Conservation (phyloP, 371 early-diverging fungal genomes). For the Mucor circinelloides region DNA sequence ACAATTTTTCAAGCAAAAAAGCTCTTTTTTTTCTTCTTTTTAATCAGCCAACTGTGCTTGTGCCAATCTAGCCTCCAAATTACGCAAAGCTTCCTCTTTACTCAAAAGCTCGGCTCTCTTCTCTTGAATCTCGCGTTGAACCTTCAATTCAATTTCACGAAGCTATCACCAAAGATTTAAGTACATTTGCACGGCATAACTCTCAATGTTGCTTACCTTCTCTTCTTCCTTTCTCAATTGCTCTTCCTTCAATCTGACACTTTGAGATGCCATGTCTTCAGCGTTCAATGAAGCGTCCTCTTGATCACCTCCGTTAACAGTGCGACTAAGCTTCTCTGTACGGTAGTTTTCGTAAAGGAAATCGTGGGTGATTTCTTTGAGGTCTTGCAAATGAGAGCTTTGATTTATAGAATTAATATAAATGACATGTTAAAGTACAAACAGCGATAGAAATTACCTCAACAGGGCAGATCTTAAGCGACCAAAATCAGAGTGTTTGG, state of each 20-base stretch:
- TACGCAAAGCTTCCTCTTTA: conserved; percentile 62
- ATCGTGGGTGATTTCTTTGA: conserved; percentile 87
- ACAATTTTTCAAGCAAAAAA: background rate
- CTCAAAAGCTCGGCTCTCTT: conserved; percentile 60
- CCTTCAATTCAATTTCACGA: conserved; percentile 62
- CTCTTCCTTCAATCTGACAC: conserved; percentile 62
- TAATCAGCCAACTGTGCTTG: conserved; percentile 44
- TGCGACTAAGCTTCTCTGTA: conserved; percentile 86
- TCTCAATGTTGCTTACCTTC: conserved; percentile 32
- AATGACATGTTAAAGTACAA: background rate
- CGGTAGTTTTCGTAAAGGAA: conserved; percentile 91
- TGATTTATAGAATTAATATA: background rate
- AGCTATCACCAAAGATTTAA: conserved; percentile 25
- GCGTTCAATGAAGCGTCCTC: conserved; percentile 49
- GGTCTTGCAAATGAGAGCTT: conserved; percentile 91
- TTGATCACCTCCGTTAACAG: conserved; percentile 54
- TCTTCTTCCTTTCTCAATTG: conserved; percentile 65
- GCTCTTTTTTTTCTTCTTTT: background rate
- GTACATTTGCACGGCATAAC: background rate
- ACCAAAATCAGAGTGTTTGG: conserved; percentile 96
- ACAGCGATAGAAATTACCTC: conserved; percentile 40
- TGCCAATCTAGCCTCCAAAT: conserved; percentile 56
- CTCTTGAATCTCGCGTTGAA: conserved; percentile 62
- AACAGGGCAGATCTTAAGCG: conserved; percentile 92
- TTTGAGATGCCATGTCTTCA: conserved; percentile 58